Evolutionary conservation across 2,329 filamentous ascomycete genomes (phyloP).

Genomic region (Boeremia exigua): DNA sequence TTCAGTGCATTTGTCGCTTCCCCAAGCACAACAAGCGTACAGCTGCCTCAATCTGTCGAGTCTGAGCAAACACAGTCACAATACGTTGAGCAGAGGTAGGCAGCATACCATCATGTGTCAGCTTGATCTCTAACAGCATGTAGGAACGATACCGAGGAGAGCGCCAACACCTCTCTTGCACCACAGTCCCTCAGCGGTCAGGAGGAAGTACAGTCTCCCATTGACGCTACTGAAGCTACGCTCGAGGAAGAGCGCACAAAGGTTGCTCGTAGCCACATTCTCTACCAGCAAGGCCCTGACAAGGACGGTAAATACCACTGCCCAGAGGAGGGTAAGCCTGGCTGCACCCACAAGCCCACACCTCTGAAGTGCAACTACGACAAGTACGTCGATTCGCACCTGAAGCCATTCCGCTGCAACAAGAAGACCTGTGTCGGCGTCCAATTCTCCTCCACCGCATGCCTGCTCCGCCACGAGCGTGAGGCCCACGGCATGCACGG

Average conservation of each 20-base stretch:
- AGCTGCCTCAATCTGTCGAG: conserved; percentile 30
- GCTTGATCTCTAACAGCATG: conserved; percentile 15
- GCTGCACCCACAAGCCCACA: conserved; percentile 89
- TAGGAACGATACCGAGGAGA: conserved; percentile 39
- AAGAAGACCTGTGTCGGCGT: conserved; percentile 80
- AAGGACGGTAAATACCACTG: conserved; percentile 90
- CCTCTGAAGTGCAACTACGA: conserved; percentile 99
- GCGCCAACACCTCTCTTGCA: conserved; percentile 27
- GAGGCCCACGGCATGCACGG: conserved; percentile 96
- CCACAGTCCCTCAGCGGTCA: conserved; percentile 37
- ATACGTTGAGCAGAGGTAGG: conserved; percentile 30
- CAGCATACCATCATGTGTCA: too few relatives aligned
- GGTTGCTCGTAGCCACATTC: conserved; percentile 60
- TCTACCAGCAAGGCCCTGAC: conserved; percentile 71
- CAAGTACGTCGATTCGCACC: conserved; percentile 96
- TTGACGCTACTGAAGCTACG: conserved; percentile 40
- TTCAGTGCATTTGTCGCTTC: conserved; percentile 40
- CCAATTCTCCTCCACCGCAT: conserved; percentile 93
- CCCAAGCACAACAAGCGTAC: conserved; percentile 38
- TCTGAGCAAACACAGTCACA: conserved; percentile 31
- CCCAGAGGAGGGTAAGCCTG: conserved; percentile 75
- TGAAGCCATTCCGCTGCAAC: conserved; percentile 97
- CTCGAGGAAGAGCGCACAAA: conserved; percentile 48
- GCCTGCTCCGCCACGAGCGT: conserved; percentile 90
- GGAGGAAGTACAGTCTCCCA: conserved; percentile 36